Conservation (phyloP, 139 green algal genomes). For the Desmodesmus armatus region DNA sequence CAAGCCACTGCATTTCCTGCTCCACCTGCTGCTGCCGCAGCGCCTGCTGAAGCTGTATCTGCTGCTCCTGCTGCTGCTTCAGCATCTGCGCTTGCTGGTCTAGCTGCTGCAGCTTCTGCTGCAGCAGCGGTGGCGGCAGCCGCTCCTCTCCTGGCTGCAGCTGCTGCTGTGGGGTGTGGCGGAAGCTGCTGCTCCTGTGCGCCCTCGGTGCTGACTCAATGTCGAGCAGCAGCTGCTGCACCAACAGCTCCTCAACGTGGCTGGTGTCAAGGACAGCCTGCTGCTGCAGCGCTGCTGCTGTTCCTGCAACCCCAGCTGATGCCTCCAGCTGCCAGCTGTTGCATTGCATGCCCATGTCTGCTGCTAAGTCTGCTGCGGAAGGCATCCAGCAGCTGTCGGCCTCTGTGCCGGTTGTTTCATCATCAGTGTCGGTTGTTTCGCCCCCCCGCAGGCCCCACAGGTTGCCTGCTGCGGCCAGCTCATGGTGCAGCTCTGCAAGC, state of each 20-base stretch:
- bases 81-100: background rate
- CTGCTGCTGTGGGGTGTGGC: background rate
- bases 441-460: background rate
- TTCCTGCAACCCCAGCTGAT: constrained; percentile 20
- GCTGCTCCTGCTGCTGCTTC: background rate
- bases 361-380: background rate
- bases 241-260: background rate
- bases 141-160: background rate
- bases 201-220: constrained; percentile 3
- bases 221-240: constrained; percentile 34
- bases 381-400: background rate
- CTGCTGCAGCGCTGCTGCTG: background rate
- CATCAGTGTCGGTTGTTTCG: background rate
- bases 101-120: background rate
- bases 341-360: background rate
- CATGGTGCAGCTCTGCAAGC: too few species aligned
- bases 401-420: background rate
- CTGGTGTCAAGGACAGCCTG: background rate
- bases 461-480: too few species aligned
- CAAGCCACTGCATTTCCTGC: background rate
- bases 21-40: background rate
- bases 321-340: background rate
- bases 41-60: background rate
- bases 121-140: background rate
- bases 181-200: background rate